Evolutionary conservation across 768 basidiomycete species (phyloP).

Genomic region (Mrakia hoshinonis): DNA sequence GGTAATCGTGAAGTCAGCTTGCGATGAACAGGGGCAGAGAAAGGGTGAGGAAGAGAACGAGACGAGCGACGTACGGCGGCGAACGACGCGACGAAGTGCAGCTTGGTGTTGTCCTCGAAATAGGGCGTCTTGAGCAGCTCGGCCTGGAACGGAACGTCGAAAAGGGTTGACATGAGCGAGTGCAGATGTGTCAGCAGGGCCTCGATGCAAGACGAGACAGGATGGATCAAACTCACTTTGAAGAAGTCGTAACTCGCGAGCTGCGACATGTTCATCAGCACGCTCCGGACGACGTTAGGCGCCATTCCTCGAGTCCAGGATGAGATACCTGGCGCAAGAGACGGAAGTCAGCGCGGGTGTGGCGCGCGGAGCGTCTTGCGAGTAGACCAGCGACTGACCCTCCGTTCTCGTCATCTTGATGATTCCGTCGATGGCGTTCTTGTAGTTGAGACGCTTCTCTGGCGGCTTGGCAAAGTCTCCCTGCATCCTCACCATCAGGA

Average conservation of each 20-base stretch:
- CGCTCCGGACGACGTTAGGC: conserved; percentile 75
- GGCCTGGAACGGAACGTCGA: conserved; percentile 80
- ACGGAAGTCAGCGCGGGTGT: background rate
- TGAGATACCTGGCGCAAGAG: conserved; percentile 44
- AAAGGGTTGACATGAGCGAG: conserved; percentile 39
- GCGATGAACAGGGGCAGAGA: too few relatives aligned
- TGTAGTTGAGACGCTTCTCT: conserved; percentile 82
- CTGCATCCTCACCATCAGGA: conserved; percentile 14
- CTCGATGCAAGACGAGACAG: background rate
- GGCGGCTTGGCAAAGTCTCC: conserved; percentile 82
- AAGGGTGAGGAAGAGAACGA: background rate
- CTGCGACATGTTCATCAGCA: conserved; percentile 87
- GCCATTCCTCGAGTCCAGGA: conserved; percentile 67
- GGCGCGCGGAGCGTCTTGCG: too few relatives aligned
- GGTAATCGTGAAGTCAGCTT: background rate
- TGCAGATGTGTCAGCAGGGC: background rate
- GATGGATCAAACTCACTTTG: background rate
- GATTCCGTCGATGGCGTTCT: conserved; percentile 55
- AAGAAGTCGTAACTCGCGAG: conserved; percentile 62
- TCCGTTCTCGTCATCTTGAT: conserved; percentile 81
- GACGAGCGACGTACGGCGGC: conserved; percentile 46
- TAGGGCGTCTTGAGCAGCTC: conserved; percentile 62
- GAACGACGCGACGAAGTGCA: conserved; percentile 78
- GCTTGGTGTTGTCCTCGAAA: conserved; percentile 69
- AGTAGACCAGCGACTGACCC: conserved; percentile 39